Percentiles rank a stretch among this genome's conserved stretches.
These are phyloP conservation scores for Laburnicola sp. DNA, from an alignment of 2,329 filamentous ascomycete genomes.

Conservation along the genomic window DNA sequence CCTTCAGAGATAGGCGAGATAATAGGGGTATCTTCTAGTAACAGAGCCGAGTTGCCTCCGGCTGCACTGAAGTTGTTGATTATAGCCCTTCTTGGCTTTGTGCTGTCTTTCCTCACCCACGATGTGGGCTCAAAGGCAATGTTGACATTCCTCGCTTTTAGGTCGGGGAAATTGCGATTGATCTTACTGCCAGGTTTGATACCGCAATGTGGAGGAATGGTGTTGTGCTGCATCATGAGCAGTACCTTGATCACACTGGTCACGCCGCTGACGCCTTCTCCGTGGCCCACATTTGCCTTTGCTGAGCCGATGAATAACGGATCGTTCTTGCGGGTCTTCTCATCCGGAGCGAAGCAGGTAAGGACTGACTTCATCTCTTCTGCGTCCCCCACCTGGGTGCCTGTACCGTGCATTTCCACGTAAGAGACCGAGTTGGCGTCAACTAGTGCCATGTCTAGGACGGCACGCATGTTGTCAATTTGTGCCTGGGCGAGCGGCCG, in stretches of 20 bases:
- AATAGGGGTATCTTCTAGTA: constrained; percentile 27
- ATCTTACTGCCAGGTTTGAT: constrained; percentile 28
- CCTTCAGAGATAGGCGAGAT: constrained; percentile 4
- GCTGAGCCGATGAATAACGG: constrained; percentile 33
- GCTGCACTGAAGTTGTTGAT: constrained; percentile 48
- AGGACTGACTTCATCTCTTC: constrained; percentile 27
- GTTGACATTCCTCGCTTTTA: constrained; percentile 37
- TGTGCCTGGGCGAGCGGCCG: constrained; percentile 32
- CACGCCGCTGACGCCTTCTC: constrained; percentile 39
- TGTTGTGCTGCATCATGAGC: constrained; percentile 28
- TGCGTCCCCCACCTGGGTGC: constrained; percentile 36
- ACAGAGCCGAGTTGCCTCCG: constrained; percentile 42
- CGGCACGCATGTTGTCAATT: constrained; percentile 15
- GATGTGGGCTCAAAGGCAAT: constrained; percentile 50
- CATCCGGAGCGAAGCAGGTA: constrained; percentile 15
- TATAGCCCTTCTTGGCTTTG: constrained; percentile 19
- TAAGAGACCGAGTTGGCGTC: constrained; percentile 37
- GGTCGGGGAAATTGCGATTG: constrained; percentile 57
- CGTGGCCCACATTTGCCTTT: constrained; percentile 43
- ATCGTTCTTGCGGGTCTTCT: constrained; percentile 8
- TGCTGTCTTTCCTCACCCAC: constrained; percentile 34
- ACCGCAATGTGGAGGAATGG: constrained; percentile 61
- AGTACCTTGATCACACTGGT: constrained; percentile 40
- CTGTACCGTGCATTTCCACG: constrained; percentile 40
- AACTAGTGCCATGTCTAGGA: constrained; percentile 40